Base-by-base conservation (phyloP, 1,139 yeast genomes). In the Hemisphaericaspora lyxosophila region DNA sequence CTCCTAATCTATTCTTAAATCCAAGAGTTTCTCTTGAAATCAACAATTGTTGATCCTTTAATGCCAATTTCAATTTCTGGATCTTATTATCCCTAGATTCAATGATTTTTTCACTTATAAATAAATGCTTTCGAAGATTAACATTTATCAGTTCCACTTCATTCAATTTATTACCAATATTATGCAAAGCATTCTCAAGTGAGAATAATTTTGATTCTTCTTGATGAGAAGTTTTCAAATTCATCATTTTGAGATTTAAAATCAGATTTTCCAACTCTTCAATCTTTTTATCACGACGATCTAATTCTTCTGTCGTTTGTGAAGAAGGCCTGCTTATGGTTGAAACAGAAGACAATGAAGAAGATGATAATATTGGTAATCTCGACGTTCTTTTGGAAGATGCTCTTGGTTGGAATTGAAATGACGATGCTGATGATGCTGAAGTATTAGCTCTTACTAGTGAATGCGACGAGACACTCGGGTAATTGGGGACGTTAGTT, bases 61-160 rank as follows among this genome's bases (percentile, higher is more conserved):
- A 62, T 19, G 77, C 58, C 13, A 55, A 51, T 48, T 82, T 83
- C 41, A 85, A 65, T 29, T 73, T 70, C 38, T 67, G 66, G 33
- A 85, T 83, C 34, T 85, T 73, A 40, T 70, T 72, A 44, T 79
- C 80, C 38, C 89, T 70, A 19, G 79, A 68, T 18, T 75, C 81
- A 24, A 83, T 72, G 37, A 84, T 71, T 50, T 78, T 74, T 44
- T 80, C 80, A 34, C 82, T 71, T 12, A 80, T 68, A 19, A 72
- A 67, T 9, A 80, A 63, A 49, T 70, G 75, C 39, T 67, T 68
- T 12, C 71, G 53, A n/a, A 69, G 50, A 38, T 67, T 68, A 19
- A 54, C 55, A 43, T 64, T 70, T 40, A 66, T 62, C 32, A 64
- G 49, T 38, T 67, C 74, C 27, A 64, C 70, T 39, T 70, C 76